phyloP scores from a whole-genome alignment of 169 alveolate species.

The Cryptosporidium meleagridis region DNA sequence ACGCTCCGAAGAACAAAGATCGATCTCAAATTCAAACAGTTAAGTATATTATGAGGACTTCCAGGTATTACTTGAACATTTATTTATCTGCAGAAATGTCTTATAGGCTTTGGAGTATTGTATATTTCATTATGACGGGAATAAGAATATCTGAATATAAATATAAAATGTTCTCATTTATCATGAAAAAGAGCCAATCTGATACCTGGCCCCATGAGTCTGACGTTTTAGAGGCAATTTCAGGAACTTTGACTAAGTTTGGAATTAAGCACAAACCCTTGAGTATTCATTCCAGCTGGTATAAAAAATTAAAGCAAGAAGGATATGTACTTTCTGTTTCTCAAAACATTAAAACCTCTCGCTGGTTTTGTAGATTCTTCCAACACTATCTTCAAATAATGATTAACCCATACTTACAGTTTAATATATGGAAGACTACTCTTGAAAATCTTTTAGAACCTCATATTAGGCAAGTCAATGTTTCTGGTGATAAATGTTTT shows the following conservation, averaged over 20 bases:
- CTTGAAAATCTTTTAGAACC: slow-evolving; percentile 52
- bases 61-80: slow-evolving; percentile 47
- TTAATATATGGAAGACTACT: slow-evolving; percentile 27
- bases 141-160: slow-evolving; percentile 8
- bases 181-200: slow-evolving; percentile 26
- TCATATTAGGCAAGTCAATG: slow-evolving; percentile 4
- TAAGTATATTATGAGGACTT: slow-evolving; percentile 48
- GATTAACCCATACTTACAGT: slow-evolving; percentile 50
- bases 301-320: slow-evolving; percentile 38
- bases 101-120: slow-evolving; percentile 55
- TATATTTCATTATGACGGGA: slow-evolving; percentile 41
- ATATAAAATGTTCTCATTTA: slow-evolving; percentile 18
- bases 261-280: slow-evolving; percentile 32
- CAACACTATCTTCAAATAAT: slow-evolving; percentile 57
- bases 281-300: slow-evolving; percentile 63
- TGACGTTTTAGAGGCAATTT: slow-evolving; percentile 66
- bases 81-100: slow-evolving; percentile 43
- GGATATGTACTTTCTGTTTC: slow-evolving; percentile 55
- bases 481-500: slow-evolving; percentile 55
- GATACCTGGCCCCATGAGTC: slow-evolving; percentile 72
- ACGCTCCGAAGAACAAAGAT: slow-evolving; percentile 34
- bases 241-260: neutral
- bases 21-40: slow-evolving; percentile 19
- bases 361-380: slow-evolving; percentile 73
- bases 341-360: slow-evolving; percentile 40